Evolutionary conservation across 2,329 filamentous ascomycete species (phyloP).

Genomic region (Claviceps quebecensis): DNA sequence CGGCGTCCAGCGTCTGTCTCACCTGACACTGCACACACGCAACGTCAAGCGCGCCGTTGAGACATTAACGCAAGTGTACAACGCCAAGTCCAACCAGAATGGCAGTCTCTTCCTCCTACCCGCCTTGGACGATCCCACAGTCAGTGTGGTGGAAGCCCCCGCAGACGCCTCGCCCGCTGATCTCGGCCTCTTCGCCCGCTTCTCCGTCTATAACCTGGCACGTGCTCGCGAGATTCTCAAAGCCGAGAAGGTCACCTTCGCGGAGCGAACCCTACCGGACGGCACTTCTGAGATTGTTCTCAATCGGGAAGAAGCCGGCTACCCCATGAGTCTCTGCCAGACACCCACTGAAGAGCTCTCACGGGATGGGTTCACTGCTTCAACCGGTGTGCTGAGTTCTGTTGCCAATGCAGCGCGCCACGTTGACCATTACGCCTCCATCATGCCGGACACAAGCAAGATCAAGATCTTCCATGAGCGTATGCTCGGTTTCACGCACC

Average conservation of each 20-base stretch:
- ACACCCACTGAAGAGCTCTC: not conserved
- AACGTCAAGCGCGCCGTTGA: not conserved
- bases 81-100: not conserved
- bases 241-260: not conserved
- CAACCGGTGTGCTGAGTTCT: not conserved
- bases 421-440: not conserved
- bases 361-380: not conserved
- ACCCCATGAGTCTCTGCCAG: not conserved
- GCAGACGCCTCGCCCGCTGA: not conserved
- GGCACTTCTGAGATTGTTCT: not conserved
- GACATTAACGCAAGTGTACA: not conserved
- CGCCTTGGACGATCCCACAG: not conserved
- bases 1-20: not conserved
- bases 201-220: not conserved
- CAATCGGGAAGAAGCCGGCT: not conserved
- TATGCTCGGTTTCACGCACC: not conserved
- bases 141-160: not conserved
- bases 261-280: not conserved
- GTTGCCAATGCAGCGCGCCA: not conserved
- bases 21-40: not conserved
- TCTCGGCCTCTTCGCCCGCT: not conserved
- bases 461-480: not conserved
- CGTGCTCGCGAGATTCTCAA: not conserved
- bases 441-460: not conserved
- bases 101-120: not conserved